Evolutionary conservation across 1,284 basidiomycete species (phyloP), one percentile per base, ranked within the genome.

Genomic region (Bondarzewia mesenterica): DNA sequence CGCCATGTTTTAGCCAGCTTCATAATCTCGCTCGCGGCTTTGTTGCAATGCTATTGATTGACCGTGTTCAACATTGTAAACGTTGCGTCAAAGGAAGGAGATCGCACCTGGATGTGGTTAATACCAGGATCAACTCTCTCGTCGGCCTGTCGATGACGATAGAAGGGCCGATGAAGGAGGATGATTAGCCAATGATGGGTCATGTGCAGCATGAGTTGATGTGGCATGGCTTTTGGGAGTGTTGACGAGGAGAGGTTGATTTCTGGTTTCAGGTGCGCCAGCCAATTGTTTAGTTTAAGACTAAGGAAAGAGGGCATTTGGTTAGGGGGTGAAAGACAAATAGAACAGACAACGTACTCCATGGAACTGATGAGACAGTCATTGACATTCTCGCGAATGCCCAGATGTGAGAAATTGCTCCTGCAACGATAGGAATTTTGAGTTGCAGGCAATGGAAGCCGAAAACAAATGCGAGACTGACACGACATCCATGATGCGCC

Each of bases 81-180:
- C 18, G 22, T 23, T 50, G 45, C 50, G 52, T 40, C 50, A 52
- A 48, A 21, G 57, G 50, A 39, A 47, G 50, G 36, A 43, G 50
- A 21, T 48, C 65, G 23, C 52, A 77, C 72, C 67, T 77, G 73
- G 52, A 74, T 67, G 54, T 78, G 76, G 54, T 78, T 73, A 32
- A 74, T 71, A 25, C 75, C 69, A 22, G 62, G 61, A 21, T 70
- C 70, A n/a, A 0, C 68, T 61, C 29, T 62, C 60, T 46, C 63
- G 22, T 65, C 61, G 3, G 68, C 57, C 16, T 71, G 71, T 1
- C 68, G 67, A 3, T 74, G 71, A 25, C 77, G 70, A 58, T 79
- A 84, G 65, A 81, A 83, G 0, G 82, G 81, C 0, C 81, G 71
- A 52, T 83, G 80, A 0, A 86, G 72, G 7, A 85, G 68, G 29